Percentiles rank a stretch among this genome's conserved stretches.
Conservation (phyloP, 352 stramenopile genomes). For the Phytopythium litorale region DNA sequence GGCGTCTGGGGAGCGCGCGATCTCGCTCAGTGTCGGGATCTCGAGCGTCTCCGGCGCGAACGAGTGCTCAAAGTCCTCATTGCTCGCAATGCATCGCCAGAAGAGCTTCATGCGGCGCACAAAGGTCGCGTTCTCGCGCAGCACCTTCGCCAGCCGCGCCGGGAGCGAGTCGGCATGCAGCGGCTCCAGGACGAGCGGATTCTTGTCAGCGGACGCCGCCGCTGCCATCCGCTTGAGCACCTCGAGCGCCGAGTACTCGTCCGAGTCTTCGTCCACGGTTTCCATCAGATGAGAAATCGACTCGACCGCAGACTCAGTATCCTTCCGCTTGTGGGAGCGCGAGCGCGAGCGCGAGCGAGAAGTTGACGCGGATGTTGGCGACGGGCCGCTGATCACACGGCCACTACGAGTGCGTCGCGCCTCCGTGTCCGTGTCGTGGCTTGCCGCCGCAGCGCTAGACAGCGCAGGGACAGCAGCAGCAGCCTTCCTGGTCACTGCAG, state of each 20-base stretch:
- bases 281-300: slow-evolving; percentile 25
- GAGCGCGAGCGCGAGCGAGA: slow-evolving; percentile 3
- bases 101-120: slow-evolving; percentile 86
- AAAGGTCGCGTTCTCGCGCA: slow-evolving; percentile 49
- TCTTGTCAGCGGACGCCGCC: slow-evolving; percentile 41
- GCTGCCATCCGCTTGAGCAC: slow-evolving; percentile 60
- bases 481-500: slow-evolving; percentile 5
- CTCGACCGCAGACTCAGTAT: not conserved
- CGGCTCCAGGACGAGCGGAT: slow-evolving; percentile 32
- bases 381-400: slow-evolving; percentile 16
- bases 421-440: not conserved
- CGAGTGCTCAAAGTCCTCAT: slow-evolving; percentile 17
- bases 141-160: slow-evolving; percentile 38
- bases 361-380: not conserved
- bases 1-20: slow-evolving; percentile 43
- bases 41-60: slow-evolving; percentile 15
- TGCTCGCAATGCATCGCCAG: slow-evolving; percentile 57
- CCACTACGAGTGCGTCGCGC: slow-evolving; percentile 34
- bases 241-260: slow-evolving; percentile 47
- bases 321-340: not conserved
- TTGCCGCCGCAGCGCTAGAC: not conserved
- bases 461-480: slow-evolving; percentile 5
- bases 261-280: slow-evolving; percentile 22
- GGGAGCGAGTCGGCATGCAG: slow-evolving; percentile 33
- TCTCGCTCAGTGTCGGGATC: slow-evolving; percentile 48